These are phyloP conservation scores for Scheffersomyces cryptocercus DNA, from an alignment of 1,139 yeast genomes.

Conservation along the genomic window DNA sequence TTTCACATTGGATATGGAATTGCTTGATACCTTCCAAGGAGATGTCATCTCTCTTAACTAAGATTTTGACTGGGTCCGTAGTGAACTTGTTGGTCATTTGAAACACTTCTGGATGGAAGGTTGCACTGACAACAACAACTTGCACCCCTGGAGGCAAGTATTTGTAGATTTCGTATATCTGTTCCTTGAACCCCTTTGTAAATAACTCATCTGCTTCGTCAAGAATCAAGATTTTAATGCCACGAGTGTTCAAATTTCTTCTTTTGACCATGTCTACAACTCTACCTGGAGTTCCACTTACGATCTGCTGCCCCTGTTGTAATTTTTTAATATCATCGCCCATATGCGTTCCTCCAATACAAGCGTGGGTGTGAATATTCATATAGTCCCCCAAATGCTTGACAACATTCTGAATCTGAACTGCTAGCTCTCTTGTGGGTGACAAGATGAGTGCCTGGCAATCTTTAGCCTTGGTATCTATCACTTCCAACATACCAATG, in stretches of 20 bases:
- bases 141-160: constrained; percentile 79
- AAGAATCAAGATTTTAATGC: constrained; percentile 76
- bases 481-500: constrained; percentile 82
- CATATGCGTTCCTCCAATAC: constrained; percentile 89
- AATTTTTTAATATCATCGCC: constrained; percentile 78
- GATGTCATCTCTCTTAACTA: constrained; percentile 88
- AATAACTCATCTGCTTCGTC: constrained; percentile 96
- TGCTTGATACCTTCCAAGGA: constrained; percentile 90
- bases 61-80: constrained; percentile 85
- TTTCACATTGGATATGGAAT: constrained; percentile 80
- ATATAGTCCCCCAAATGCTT: constrained; percentile 83
- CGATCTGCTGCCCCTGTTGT: constrained; percentile 81
- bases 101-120: constrained; percentile 81
- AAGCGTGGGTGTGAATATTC: constrained; percentile 83
- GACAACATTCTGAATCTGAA: constrained; percentile 84
- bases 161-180: constrained; percentile 85
- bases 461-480: constrained; percentile 67
- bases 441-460: constrained; percentile 84
- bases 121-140: constrained; percentile 94
- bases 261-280: constrained; percentile 86
- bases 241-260: constrained; percentile 63
- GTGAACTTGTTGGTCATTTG: constrained; percentile 86
- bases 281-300: constrained; percentile 97
- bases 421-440: constrained; percentile 95
- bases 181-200: constrained; percentile 89